These are phyloP conservation scores for Dictyostelium brefeldianum DNA, from an alignment of 78 protist species.

Conservation along the genomic window DNA sequence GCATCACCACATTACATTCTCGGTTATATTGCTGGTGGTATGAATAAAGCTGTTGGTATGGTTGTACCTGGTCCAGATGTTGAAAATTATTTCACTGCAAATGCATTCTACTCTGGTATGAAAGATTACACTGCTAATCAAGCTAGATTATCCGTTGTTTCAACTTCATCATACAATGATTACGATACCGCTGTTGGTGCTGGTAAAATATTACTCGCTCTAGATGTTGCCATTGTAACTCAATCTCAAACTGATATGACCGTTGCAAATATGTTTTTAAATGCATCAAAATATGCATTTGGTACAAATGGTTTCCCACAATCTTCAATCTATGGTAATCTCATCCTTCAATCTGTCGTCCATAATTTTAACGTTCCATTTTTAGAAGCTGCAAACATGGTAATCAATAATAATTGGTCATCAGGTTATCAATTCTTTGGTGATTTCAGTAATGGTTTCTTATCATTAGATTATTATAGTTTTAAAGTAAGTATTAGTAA, in stretches of 20 bases:
- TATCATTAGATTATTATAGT: slow-evolving; percentile 10
- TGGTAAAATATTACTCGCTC: background rate
- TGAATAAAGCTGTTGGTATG: slow-evolving; percentile 32
- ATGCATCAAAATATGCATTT: background rate
- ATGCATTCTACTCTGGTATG: slow-evolving; percentile 45
- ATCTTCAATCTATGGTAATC: slow-evolving; percentile 18
- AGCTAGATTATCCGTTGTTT: background rate
- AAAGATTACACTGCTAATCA: background rate
- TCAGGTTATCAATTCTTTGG: background rate
- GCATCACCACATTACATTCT: slow-evolving; percentile 43
- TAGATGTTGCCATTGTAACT: background rate
- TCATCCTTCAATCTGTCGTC: slow-evolving; percentile 37
- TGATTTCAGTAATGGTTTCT: slow-evolving; percentile 51
- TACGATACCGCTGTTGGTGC: slow-evolving; percentile 71
- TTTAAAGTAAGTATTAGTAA: slow-evolving; percentile 20
- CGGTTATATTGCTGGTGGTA: slow-evolving; percentile 48
- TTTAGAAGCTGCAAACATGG: background rate
- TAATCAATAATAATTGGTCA: background rate
- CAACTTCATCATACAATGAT: slow-evolving; percentile 57
- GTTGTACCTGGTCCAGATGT: slow-evolving; percentile 73
- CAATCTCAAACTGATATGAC: slow-evolving; percentile 34
- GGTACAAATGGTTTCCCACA: slow-evolving; percentile 76
- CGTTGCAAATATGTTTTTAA: slow-evolving; percentile 16
- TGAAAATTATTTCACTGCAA: slow-evolving; percentile 64
- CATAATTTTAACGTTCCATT: slow-evolving; percentile 20